Evolutionary conservation across 2,329 filamentous ascomycete species (phyloP).

Genomic region (Anthostomella pinea): DNA sequence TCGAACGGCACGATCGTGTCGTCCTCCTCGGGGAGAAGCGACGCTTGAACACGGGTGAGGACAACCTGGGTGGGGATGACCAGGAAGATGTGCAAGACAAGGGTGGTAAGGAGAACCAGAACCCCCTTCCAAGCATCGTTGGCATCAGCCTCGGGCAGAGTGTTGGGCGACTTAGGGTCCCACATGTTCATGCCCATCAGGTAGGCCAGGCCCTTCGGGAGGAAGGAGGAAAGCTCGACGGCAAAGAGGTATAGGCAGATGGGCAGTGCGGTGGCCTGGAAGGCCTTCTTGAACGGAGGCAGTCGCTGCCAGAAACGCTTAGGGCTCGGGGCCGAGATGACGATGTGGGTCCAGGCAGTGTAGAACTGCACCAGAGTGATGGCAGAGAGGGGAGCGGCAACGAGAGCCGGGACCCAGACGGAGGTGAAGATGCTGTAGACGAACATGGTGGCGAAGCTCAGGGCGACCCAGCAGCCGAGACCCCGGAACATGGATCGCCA

Average conservation of each 20-base stretch:
- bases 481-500: conserved; percentile 69
- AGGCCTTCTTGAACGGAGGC: conserved; percentile 60
- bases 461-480: conserved; percentile 47
- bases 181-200: conserved; percentile 46
- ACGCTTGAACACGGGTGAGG: conserved; percentile 81
- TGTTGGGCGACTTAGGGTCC: conserved; percentile 35
- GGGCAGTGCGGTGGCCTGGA: conserved; percentile 67
- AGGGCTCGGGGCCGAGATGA: conserved; percentile 68
- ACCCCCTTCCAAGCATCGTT: conserved; percentile 45
- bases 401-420: conserved; percentile 38
- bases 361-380: conserved; percentile 65
- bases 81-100: conserved; percentile 58
- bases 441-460: conserved; percentile 33
- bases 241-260: conserved; percentile 61
- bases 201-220: conserved; percentile 47
- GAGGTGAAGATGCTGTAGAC: conserved; percentile 44
- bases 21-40: conserved; percentile 75
- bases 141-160: conserved; percentile 36
- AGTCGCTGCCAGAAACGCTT: conserved; percentile 68
- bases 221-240: conserved; percentile 45
- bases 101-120: conserved; percentile 42
- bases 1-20: conserved; percentile 89
- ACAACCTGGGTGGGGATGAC: conserved; percentile 74
- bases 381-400: conserved; percentile 56
- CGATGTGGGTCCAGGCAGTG: conserved; percentile 80